Evolutionary conservation across 1,284 basidiomycete species (phyloP), one percentile per base, ranked within the genome.

Genomic region (Boletellus sp.): DNA sequence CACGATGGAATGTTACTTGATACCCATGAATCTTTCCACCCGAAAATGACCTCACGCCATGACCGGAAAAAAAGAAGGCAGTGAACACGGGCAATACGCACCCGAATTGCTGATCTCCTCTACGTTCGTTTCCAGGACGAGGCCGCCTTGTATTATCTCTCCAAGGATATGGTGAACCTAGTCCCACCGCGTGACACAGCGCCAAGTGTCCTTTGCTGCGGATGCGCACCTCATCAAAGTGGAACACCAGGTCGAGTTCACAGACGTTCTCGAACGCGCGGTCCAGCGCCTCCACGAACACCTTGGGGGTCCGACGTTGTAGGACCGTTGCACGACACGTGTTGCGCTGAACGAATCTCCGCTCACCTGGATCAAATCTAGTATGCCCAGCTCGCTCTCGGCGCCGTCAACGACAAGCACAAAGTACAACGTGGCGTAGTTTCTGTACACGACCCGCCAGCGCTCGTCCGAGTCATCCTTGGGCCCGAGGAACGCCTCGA

Each of bases 111-210:
- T 83, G 45, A 96, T 96, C 67, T 94, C 91, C 53, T 90, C 88
- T 43, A 96, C 88, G 64, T 95, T 96, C 6, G 96, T 99, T 68
- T 99, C 96, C n/a, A 99, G 74, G 2, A 99, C 96, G 25, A 99
- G 74, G 0, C 96, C 96, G 22, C 94, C 96, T 71, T 98, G 94
- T 23, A 99, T 91, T 39, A 99, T 86, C 69, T 99, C 95, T 27
- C 87, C 79, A 36, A 99, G 79, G 39, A 98, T 92, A 54, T 95
- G 89, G 61, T 99, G 94, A 7, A 92, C 92, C 91, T 58, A 36
- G 48, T 36, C 17, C 20, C 43, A 20, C 45, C 32, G 25, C 52
- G 36, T 48, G 21, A 54, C 29, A 43, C 42, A 41, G 42, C 26
- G 26, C 37, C 14, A 36, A 40, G 19, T 16, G 20, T 35, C 41